phyloP scores from a whole-genome alignment of 805 yeast species.

The Starmerella floris region DNA sequence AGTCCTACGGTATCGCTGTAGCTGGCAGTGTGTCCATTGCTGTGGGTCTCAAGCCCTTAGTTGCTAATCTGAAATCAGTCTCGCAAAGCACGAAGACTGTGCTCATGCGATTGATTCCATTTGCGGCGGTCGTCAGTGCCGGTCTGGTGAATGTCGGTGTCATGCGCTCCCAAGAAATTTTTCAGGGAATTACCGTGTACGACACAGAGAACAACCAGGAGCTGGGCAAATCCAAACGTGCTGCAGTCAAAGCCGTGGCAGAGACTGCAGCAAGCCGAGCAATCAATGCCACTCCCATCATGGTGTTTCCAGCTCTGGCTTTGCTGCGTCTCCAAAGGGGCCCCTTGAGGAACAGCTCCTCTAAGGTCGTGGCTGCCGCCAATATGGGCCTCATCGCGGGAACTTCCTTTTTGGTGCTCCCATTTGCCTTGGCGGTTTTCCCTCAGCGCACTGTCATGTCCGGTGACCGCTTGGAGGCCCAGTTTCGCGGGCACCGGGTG shows the following conservation, averaged over 20 bases:
- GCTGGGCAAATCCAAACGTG: slow-evolving; percentile 61
- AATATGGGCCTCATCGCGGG: slow-evolving; percentile 75
- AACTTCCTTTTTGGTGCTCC: slow-evolving; percentile 77
- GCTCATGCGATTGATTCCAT: slow-evolving; percentile 81
- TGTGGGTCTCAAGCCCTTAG: slow-evolving; percentile 75
- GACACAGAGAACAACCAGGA: slow-evolving; percentile 28
- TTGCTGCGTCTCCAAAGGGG: slow-evolving; percentile 66
- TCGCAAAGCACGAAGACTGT: slow-evolving; percentile 56
- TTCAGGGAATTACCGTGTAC: slow-evolving; percentile 35
- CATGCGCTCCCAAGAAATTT: slow-evolving; percentile 91
- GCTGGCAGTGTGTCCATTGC: slow-evolving; percentile 93
- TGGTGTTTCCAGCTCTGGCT: slow-evolving; percentile 89
- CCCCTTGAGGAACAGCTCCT: slow-evolving; percentile 52
- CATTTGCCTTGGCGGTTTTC: slow-evolving; percentile 90
- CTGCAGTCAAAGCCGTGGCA: slow-evolving; percentile 88
- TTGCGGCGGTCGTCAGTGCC: slow-evolving; percentile 97
- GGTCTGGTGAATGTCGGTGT: slow-evolving; percentile 92
- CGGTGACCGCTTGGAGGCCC: slow-evolving; percentile 48
- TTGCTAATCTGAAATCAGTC: slow-evolving; percentile 68
- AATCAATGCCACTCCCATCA: slow-evolving; percentile 90
- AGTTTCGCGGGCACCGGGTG: slow-evolving; percentile 46
- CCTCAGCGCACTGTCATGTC: slow-evolving; percentile 69
- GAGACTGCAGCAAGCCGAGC: slow-evolving; percentile 94
- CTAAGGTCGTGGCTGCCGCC: slow-evolving; percentile 50
- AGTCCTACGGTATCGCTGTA: slow-evolving; percentile 78